phyloP scores from a whole-genome alignment of 805 yeast genomes.

The Ogataea trehalophila region DNA sequence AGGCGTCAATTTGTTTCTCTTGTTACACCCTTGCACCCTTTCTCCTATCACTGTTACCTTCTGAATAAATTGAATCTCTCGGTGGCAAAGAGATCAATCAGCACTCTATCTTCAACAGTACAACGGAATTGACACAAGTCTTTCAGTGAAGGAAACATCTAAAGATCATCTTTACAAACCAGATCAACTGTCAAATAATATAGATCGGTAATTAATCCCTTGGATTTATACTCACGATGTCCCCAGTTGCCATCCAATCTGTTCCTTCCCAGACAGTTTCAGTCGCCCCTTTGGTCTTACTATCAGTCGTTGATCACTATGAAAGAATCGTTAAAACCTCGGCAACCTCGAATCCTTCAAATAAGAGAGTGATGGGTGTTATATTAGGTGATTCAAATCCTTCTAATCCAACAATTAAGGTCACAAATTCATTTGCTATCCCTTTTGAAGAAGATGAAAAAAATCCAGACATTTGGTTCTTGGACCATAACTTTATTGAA shows the following conservation, averaged over 20 bases:
- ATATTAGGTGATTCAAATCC: slow-evolving; percentile 74
- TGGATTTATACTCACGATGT: not conserved
- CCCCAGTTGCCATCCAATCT: not conserved
- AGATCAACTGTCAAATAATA: too few relatives aligned
- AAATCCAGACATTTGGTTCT: slow-evolving; percentile 89
- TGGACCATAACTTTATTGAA: slow-evolving; percentile 94
- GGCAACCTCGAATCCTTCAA: slow-evolving; percentile 22
- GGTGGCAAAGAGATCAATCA: too few relatives aligned
- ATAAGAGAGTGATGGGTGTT: slow-evolving; percentile 90
- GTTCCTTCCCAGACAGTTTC: slow-evolving; percentile 49
- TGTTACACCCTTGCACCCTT: too few relatives aligned
- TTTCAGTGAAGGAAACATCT: not conserved
- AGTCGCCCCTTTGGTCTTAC: slow-evolving; percentile 91
- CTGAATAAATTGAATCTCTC: too few relatives aligned
- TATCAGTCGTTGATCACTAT: slow-evolving; percentile 94
- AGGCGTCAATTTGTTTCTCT: too few relatives aligned
- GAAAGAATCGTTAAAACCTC: slow-evolving; percentile 61
- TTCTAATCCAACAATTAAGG: slow-evolving; percentile 48
- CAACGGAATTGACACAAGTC: not conserved
- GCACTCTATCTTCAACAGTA: too few relatives aligned
- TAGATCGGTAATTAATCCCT: too few relatives aligned
- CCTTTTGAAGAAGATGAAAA: slow-evolving; percentile 97
- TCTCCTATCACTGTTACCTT: too few relatives aligned
- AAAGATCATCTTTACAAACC: too few relatives aligned
- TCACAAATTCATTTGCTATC: slow-evolving; percentile 91